Conservation (phyloP, 2,329 filamentous ascomycete species). For the Westerdykella sp. region DNA sequence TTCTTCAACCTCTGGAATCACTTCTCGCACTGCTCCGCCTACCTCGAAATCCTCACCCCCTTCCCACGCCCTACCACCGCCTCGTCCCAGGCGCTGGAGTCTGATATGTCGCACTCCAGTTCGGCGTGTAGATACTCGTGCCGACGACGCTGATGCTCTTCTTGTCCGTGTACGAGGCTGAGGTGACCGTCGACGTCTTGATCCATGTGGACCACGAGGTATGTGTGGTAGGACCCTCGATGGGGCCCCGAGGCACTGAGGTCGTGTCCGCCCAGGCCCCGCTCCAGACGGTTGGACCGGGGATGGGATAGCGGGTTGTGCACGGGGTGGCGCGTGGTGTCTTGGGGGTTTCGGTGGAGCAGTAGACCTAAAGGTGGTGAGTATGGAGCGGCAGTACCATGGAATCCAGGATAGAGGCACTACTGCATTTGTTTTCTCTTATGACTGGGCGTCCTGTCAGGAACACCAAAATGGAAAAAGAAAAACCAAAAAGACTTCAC, state of each 20-base stretch:
- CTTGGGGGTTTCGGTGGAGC: slow-evolving; percentile 29
- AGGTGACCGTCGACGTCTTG: slow-evolving; percentile 17
- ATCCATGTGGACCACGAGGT: slow-evolving; percentile 28
- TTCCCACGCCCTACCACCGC: slow-evolving; percentile 7
- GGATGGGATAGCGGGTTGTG: slow-evolving; percentile 35
- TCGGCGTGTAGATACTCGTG: slow-evolving; percentile 16
- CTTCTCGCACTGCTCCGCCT: too few relatives aligned
- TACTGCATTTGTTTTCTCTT: not conserved
- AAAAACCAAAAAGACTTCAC: too few relatives aligned
- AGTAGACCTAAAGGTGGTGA: slow-evolving; percentile 23
- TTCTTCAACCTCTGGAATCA: too few relatives aligned
- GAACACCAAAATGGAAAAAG: too few relatives aligned
- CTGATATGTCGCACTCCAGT: slow-evolving; percentile 16
- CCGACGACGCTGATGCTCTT: slow-evolving; percentile 19
- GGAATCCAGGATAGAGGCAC: slow-evolving; percentile 5
- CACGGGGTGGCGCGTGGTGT: slow-evolving; percentile 19
- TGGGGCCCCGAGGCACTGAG: slow-evolving; percentile 22
- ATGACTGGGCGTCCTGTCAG: too few relatives aligned
- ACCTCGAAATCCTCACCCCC: too few relatives aligned
- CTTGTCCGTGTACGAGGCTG: slow-evolving; percentile 18
- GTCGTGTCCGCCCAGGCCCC: slow-evolving; percentile 32
- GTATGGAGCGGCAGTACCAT: slow-evolving; percentile 28
- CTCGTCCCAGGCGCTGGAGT: slow-evolving; percentile 12
- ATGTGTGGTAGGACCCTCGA: slow-evolving; percentile 22
- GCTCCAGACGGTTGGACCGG: slow-evolving; percentile 37